Percentiles rank a stretch among this genome's conserved stretches.
phyloP scores from a whole-genome alignment of 2,329 filamentous ascomycete genomes.

The Microdochium nivale region DNA sequence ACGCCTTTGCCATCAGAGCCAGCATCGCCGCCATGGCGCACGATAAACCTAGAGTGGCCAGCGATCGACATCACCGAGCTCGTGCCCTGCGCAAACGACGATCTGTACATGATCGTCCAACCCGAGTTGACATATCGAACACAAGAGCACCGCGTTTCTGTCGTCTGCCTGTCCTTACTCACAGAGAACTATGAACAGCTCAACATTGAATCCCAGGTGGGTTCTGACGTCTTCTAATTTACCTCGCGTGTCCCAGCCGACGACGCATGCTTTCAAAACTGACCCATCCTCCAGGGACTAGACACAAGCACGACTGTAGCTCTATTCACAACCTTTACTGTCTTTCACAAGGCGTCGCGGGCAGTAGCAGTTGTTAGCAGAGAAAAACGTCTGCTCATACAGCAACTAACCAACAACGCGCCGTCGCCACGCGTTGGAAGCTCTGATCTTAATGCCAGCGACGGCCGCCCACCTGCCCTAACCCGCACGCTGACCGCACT shows the following conservation, averaged over 20 bases:
- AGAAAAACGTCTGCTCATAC: slow-evolving; percentile 15
- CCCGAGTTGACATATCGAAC: slow-evolving; percentile 9
- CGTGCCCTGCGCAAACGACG: slow-evolving; percentile 5
- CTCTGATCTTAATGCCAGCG: not conserved
- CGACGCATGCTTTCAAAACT: too few species aligned
- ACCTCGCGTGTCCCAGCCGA: too few species aligned
- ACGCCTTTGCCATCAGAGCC: not conserved
- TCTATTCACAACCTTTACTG: slow-evolving; percentile 19
- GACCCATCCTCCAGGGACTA: slow-evolving; percentile 5
- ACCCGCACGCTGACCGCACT: not conserved
- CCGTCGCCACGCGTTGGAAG: not conserved
- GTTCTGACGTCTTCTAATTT: slow-evolving; percentile 1
- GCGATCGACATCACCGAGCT: slow-evolving; percentile 12
- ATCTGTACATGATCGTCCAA: slow-evolving; percentile 11
- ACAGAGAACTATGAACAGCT: slow-evolving; percentile 5
- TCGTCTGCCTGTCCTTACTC: slow-evolving; percentile 10
- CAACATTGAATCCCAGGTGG: slow-evolving; percentile 10
- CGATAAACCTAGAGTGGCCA: slow-evolving; percentile 9
- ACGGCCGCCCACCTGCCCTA: not conserved
- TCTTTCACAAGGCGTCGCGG: slow-evolving; percentile 8
- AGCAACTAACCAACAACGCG: slow-evolving; percentile 5
- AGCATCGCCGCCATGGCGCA: slow-evolving; percentile 1
- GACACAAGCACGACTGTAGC: slow-evolving; percentile 13
- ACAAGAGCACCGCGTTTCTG: slow-evolving; percentile 13
- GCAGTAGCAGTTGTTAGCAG: slow-evolving; percentile 16